Base-by-base conservation (phyloP, 2,329 filamentous ascomycete species). In the Colletotrichum incanum region DNA sequence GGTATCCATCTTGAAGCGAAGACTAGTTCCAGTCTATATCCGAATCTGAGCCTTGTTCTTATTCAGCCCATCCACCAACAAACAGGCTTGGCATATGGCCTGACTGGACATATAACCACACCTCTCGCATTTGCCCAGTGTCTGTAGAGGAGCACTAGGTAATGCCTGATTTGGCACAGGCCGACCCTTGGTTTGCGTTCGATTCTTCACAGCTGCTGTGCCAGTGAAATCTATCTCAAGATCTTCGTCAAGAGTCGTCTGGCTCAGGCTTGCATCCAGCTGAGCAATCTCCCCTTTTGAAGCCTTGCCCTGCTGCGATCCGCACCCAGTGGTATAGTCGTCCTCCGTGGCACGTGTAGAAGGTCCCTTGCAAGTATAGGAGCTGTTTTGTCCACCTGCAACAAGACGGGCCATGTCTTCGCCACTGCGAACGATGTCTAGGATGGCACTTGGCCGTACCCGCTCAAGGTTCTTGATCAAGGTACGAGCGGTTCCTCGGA, bases 101-200 rank as follows among this genome's bases (percentile, higher is more conserved):
- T 99, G 96, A 77, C 95, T 98, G 2, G 96, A 98, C 82, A 99
- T 93, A 80, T 98, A 99, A 18, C 96, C 96, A 77, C 96, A 99
- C 64, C 90, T 92, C 78, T 92, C 90, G 79, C 96, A 99, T 74
- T 91, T 92, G 1, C 96, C 94, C 76, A 98, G 88, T 18, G 92
- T 91, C 81, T 96, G 94, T 77, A 90, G 88, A 9, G 62, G 34
- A 14, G 16, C 41, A 18, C 49, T 45, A 7, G 34, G 14, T 28
- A 41, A 14, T n/a, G 34, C 18, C 18, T 39, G 67, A 14, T 47
- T 55, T 37, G 41, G 12, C n/a, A 50, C 37, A 39, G 37, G 16
- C 14, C 37, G 41, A 5, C 16, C 58, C 45, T 41, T 49, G 37
- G 18, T 54, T 28, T n/a, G 34, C 26, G 18, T 63, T 43, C 8